These are phyloP conservation scores for Abortiporus biennis DNA, from an alignment of 1,284 basidiomycete genomes.

Conservation along the genomic window DNA sequence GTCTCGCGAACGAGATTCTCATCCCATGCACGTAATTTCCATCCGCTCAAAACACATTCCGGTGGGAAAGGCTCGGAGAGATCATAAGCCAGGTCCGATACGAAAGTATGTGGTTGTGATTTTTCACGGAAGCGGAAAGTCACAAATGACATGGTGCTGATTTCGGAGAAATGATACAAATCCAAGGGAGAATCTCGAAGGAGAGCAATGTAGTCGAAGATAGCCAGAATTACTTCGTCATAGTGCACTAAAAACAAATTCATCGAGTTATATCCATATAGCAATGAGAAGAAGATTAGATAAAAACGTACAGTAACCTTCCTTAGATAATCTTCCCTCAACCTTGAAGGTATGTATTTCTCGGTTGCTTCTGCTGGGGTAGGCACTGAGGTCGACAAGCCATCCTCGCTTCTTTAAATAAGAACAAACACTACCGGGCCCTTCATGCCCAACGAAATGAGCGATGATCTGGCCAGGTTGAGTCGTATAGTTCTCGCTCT, in stretches of 20 bases:
- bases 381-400: slow-evolving; percentile 51
- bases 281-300: not conserved
- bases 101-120: slow-evolving; percentile 22
- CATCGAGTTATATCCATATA: too few species aligned
- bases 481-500: slow-evolving; percentile 40
- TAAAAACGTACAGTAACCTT: slow-evolving; percentile 43
- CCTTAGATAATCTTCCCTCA: slow-evolving; percentile 48
- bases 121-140: slow-evolving; percentile 61
- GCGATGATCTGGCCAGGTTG: slow-evolving; percentile 54
- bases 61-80: slow-evolving; percentile 18
- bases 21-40: slow-evolving; percentile 17
- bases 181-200: slow-evolving; percentile 38
- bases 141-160: slow-evolving; percentile 47
- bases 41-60: slow-evolving; percentile 16
- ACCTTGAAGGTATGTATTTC: slow-evolving; percentile 59
- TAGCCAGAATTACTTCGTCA: slow-evolving; percentile 42
- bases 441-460: slow-evolving; percentile 69
- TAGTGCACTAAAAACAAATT: slow-evolving; percentile 38
- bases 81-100: slow-evolving; percentile 12
- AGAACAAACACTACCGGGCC: slow-evolving; percentile 55
- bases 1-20: slow-evolving; percentile 14
- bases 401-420: slow-evolving; percentile 63
- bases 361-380: slow-evolving; percentile 35
- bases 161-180: slow-evolving; percentile 49
- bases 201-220: slow-evolving; percentile 60